phyloP scores from a whole-genome alignment of 108 stramenopile species.

The Cylindrotheca fusiformis region DNA sequence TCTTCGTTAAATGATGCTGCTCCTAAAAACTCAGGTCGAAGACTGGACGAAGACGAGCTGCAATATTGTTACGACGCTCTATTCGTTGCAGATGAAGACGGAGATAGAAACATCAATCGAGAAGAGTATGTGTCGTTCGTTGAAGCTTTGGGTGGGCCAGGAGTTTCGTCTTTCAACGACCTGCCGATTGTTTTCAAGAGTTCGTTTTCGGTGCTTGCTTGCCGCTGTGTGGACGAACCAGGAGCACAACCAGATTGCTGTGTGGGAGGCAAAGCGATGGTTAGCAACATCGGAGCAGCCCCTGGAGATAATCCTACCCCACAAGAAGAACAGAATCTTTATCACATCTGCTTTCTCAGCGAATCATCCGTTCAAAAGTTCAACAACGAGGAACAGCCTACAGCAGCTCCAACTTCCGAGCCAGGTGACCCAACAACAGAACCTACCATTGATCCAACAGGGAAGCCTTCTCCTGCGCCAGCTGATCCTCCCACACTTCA shows the following conservation, averaged over 20 bases:
- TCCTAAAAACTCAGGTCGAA: neutral
- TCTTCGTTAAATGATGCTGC: no score
- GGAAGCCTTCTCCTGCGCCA: slow-evolving; percentile 11
- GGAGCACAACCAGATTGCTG: slow-evolving; percentile 36
- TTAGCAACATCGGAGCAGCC: slow-evolving; percentile 25
- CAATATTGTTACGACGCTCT: slow-evolving; percentile 30
- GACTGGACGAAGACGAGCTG: neutral
- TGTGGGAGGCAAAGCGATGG: slow-evolving; percentile 31
- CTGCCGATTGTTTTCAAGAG: slow-evolving; percentile 13
- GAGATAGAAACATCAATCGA: slow-evolving; percentile 23
- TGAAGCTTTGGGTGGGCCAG: slow-evolving; percentile 20
- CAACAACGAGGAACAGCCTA: slow-evolving; percentile 10
- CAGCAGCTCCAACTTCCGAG: slow-evolving; percentile 6
- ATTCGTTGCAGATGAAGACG: slow-evolving; percentile 29
- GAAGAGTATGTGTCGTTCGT: slow-evolving; percentile 39
- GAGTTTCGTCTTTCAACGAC: neutral
- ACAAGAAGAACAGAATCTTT: slow-evolving; percentile 31
- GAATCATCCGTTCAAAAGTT: slow-evolving; percentile 25
- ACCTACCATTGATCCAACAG: slow-evolving; percentile 17
- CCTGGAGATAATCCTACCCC: slow-evolving; percentile 27
- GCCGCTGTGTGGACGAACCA: slow-evolving; percentile 42
- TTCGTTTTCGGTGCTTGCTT: slow-evolving; percentile 38
- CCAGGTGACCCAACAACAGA: neutral
- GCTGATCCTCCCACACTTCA: neutral
- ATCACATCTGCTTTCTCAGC: slow-evolving; percentile 39